A percentile compares a stretch with the other conserved stretches of the same genome.
Conservation (phyloP, 2,329 filamentous ascomycete species). For the Cordyceps farinosa region DNA sequence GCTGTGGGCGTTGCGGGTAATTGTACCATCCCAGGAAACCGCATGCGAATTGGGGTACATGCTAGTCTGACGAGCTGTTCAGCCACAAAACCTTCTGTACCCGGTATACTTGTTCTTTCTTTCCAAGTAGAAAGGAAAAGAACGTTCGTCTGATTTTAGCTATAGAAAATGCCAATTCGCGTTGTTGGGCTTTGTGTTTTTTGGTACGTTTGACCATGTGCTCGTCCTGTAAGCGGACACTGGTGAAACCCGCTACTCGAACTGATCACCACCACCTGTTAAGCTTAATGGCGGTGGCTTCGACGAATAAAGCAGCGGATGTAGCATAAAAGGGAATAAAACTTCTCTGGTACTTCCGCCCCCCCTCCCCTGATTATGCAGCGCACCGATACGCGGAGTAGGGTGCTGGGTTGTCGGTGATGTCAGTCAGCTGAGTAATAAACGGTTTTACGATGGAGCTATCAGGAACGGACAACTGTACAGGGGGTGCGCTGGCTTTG, state of each 20-base stretch:
- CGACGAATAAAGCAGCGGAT: background rate
- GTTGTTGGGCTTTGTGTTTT: background rate
- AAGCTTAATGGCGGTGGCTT: background rate
- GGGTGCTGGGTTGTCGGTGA: background rate
- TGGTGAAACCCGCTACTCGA: background rate
- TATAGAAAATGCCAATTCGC: background rate
- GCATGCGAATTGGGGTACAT: background rate
- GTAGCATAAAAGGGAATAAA: background rate
- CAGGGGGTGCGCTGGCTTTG: too few relatives aligned
- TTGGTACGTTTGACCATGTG: too few relatives aligned
- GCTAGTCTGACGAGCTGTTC: background rate
- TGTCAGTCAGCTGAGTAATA: conserved; percentile 10
- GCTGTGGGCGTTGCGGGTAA: background rate
- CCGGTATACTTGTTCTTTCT: too few relatives aligned
- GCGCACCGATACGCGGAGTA: background rate
- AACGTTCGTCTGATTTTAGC: too few relatives aligned
- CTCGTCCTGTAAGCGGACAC: background rate
- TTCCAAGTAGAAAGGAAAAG: too few relatives aligned
- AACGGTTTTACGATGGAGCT: background rate
- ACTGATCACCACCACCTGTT: background rate
- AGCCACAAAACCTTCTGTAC: background rate
- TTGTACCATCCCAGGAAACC: background rate
- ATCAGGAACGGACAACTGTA: background rate
- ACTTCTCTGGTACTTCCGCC: background rate
- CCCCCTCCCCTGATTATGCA: background rate